Evolutionary conservation across 768 basidiomycete genomes (phyloP).

Genomic region (Rhizopogon vulgaris): DNA sequence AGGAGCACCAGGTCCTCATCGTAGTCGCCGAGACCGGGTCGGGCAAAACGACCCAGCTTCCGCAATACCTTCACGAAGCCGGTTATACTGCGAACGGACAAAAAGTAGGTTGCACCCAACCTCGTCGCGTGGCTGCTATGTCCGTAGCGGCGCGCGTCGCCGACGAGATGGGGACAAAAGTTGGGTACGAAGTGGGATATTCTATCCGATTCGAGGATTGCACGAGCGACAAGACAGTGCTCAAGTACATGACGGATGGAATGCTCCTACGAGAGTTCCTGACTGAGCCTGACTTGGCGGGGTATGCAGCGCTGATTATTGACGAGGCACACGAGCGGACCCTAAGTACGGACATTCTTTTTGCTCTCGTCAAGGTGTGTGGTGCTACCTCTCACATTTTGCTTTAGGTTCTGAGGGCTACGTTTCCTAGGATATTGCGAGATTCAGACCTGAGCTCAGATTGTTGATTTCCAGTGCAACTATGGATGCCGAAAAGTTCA

Average conservation of each 20-base stretch:
- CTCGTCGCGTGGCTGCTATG: conserved; percentile 98
- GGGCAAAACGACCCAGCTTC: conserved; percentile 97
- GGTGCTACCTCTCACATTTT: conserved; percentile 3
- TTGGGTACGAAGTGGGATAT: conserved; percentile 99
- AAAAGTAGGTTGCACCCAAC: conserved; percentile 90
- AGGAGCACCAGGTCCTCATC: conserved; percentile 90
- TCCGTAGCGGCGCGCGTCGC: conserved; percentile 98
- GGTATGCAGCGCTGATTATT: conserved; percentile 92
- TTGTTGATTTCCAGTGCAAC: conserved; percentile 95
- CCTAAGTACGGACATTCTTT: conserved; percentile 95
- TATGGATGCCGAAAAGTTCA: conserved; percentile 96
- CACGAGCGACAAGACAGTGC: conserved; percentile 96
- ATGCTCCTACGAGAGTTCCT: conserved; percentile 97
- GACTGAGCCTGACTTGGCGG: conserved; percentile 94
- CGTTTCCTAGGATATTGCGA: conserved; percentile 76
- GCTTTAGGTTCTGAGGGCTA: conserved; percentile 21
- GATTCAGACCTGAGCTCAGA: conserved; percentile 91
- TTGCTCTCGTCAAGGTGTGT: conserved; percentile 96
- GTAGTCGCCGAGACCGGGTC: conserved; percentile 99
- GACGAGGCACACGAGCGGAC: conserved; percentile 99
- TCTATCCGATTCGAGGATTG: conserved; percentile 99
- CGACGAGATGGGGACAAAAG: conserved; percentile 95
- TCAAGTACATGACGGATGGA: conserved; percentile 99
- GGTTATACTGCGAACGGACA: conserved; percentile 85
- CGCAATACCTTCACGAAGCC: conserved; percentile 97